These are phyloP conservation scores for Globisporangium uncinulatum DNA, from an alignment of 352 stramenopile species.

Conservation along the genomic window DNA sequence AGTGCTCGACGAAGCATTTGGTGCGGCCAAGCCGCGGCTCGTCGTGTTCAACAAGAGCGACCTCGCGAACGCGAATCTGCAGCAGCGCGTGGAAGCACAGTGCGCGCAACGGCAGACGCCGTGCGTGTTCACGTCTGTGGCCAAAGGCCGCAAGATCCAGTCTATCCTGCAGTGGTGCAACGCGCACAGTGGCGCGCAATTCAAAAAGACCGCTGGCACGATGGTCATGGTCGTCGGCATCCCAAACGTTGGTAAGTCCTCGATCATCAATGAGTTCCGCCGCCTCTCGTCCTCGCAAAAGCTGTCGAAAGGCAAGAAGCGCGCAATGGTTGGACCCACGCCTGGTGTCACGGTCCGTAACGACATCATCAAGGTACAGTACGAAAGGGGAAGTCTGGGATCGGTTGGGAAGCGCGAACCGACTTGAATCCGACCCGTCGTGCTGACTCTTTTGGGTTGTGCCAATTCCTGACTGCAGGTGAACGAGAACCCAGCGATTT, in stretches of 20 bases:
- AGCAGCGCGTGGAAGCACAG: conserved; percentile 62
- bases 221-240: conserved; percentile 89
- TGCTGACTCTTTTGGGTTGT: too few relatives aligned
- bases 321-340: conserved; percentile 73
- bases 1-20: conserved; percentile 69
- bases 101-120: conserved; percentile 39
- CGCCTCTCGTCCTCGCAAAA: conserved; percentile 65
- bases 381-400: conserved; percentile 1
- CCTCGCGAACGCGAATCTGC: conserved; percentile 81
- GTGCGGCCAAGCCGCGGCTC: conserved; percentile 70
- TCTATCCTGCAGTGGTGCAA: conserved; percentile 81
- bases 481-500: conserved; percentile 82
- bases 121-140: conserved; percentile 79
- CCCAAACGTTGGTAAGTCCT: conserved; percentile 89
- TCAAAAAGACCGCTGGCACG: conserved; percentile 78
- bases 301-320: conserved; percentile 76
- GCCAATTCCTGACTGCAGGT: conserved; percentile 24
- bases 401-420: too few relatives aligned
- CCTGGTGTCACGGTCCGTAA: conserved; percentile 83
- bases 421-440: too few relatives aligned
- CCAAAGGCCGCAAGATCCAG: conserved; percentile 67
- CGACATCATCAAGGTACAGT: conserved; percentile 80
- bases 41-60: conserved; percentile 88
- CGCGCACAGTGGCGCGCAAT: conserved; percentile 64
- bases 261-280: conserved; percentile 86